phyloP scores from a whole-genome alignment of 371 early-diverging fungal genomes.

The Mortierella sp. region DNA sequence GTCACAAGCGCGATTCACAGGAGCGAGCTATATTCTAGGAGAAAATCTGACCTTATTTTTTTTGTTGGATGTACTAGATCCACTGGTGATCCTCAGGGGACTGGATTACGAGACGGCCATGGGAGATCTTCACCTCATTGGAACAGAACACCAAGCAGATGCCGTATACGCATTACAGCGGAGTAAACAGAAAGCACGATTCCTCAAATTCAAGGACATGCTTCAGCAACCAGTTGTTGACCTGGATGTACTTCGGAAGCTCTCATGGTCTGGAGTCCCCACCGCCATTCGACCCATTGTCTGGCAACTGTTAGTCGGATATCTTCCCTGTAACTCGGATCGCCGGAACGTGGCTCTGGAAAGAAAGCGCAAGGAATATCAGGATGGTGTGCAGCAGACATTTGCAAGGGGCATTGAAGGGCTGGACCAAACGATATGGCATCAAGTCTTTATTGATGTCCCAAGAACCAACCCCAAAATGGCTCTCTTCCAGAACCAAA shows the following conservation, averaged over 20 bases:
- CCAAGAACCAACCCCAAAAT: slow-evolving; percentile 91
- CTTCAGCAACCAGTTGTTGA: slow-evolving; percentile 84
- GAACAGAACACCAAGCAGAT: slow-evolving; percentile 51
- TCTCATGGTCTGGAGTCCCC: slow-evolving; percentile 96
- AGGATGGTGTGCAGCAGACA: slow-evolving; percentile 84
- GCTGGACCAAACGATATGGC: slow-evolving; percentile 90
- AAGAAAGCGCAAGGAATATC: slow-evolving; percentile 93
- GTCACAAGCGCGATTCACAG: neutral
- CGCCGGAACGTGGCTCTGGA: slow-evolving; percentile 84
- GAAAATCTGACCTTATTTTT: neutral
- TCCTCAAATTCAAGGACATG: slow-evolving; percentile 79
- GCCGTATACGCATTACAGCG: slow-evolving; percentile 42
- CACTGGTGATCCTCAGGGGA: slow-evolving; percentile 44
- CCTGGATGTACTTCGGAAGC: slow-evolving; percentile 81
- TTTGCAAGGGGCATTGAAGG: slow-evolving; percentile 85
- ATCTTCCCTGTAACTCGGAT: slow-evolving; percentile 89
- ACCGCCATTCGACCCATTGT: slow-evolving; percentile 86
- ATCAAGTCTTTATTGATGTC: slow-evolving; percentile 97
- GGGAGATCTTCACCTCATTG: slow-evolving; percentile 55
- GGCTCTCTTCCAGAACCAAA: slow-evolving; percentile 84
- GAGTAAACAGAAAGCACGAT: slow-evolving; percentile 51
- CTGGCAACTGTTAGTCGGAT: slow-evolving; percentile 95
- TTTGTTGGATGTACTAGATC: slow-evolving; percentile 27
- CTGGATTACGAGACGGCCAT: slow-evolving; percentile 52
- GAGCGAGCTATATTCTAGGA: too few species aligned